phyloP scores from a whole-genome alignment of 2,329 filamentous ascomycete genomes.

The Venturiaceae sp. region DNA sequence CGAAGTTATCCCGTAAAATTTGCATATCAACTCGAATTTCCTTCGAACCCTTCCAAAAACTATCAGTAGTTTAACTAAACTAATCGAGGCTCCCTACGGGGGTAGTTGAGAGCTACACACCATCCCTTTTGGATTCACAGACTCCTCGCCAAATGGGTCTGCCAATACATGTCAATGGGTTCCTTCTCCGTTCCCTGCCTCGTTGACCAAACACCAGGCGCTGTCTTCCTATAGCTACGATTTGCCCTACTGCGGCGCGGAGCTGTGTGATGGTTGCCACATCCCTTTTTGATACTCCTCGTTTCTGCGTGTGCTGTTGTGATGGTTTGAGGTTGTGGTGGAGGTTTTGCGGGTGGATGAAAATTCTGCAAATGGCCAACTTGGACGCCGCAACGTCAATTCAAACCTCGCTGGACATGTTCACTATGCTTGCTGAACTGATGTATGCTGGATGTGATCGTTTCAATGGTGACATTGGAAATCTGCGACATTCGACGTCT shows the following conservation, averaged over 20 bases:
- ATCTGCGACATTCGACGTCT: too few species aligned
- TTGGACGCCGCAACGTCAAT: too few species aligned
- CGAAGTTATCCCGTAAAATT: too few species aligned
- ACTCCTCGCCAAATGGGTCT: constrained; percentile 3
- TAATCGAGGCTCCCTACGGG: constrained; percentile 5
- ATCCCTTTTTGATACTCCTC: background rate
- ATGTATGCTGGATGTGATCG: too few species aligned
- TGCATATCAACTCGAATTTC: too few species aligned
- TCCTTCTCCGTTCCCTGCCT: constrained; percentile 8
- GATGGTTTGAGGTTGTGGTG: background rate
- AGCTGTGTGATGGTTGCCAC: constrained; percentile 5
- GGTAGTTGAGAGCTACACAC: constrained; percentile 7
- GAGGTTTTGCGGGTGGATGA: background rate
- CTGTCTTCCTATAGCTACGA: constrained; percentile 7
- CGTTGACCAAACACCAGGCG: constrained; percentile 2
- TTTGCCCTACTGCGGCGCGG: constrained; percentile 1
- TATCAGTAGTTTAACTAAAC: constrained; percentile 3
- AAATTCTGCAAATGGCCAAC: background rate
- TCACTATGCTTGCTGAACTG: too few species aligned
- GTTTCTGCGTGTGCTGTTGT: background rate
- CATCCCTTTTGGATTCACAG: constrained; percentile 1
- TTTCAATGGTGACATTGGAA: too few species aligned
- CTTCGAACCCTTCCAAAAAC: background rate
- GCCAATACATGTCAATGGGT: constrained; percentile 1
- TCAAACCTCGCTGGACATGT: too few species aligned